Evolutionary conservation across 306 rosid genomes (phyloP).

Genomic region (Lablab purpureus): DNA sequence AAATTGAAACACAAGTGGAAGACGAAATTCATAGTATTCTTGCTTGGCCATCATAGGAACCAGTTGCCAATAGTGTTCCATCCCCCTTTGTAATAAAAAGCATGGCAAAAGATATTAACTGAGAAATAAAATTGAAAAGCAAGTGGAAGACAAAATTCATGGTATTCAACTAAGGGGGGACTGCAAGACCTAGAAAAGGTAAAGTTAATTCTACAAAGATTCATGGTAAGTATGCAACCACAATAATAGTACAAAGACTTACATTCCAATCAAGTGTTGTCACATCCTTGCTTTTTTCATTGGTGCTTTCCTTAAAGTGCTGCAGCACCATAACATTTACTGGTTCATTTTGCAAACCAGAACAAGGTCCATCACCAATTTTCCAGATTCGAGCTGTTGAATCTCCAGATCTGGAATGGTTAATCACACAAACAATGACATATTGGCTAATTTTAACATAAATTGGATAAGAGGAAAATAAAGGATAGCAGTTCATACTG

Average conservation of each 20-base stretch:
- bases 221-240: not conserved
- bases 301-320: slow-evolving; percentile 67
- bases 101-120: slow-evolving; percentile 10
- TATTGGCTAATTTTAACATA: not conserved
- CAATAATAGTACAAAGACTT: slow-evolving; percentile 41
- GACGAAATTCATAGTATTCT: slow-evolving; percentile 48
- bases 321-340: slow-evolving; percentile 55
- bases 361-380: slow-evolving; percentile 51
- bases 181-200: not conserved
- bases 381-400: slow-evolving; percentile 80
- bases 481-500: not conserved
- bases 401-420: slow-evolving; percentile 67
- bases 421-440: not conserved
- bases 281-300: slow-evolving; percentile 75
- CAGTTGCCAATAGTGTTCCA: slow-evolving; percentile 72
- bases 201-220: slow-evolving; percentile 19
- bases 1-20: slow-evolving; percentile 5
- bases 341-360: slow-evolving; percentile 51
- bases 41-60: slow-evolving; percentile 83
- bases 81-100: slow-evolving; percentile 54
- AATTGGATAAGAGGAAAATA: not conserved
- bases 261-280: slow-evolving; percentile 87
- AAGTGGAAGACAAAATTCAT: not conserved
- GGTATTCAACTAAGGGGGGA: not conserved
- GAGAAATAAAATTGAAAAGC: slow-evolving; percentile 6